Evolutionary conservation across 2,329 filamentous ascomycete species (phyloP).

Genomic region (Neopestalotiopsis rosae): DNA sequence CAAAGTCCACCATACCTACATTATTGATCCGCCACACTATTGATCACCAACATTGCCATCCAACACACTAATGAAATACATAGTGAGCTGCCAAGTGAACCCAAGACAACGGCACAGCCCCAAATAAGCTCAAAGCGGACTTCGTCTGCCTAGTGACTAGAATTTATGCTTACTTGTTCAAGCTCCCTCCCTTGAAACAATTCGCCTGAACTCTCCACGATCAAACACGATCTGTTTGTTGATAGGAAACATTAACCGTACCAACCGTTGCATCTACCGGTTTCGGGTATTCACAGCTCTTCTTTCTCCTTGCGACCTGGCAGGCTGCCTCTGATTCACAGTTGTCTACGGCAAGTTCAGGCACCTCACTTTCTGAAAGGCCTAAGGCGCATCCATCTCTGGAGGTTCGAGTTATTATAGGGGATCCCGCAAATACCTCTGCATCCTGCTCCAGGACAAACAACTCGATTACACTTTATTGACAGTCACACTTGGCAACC

Average conservation of each 20-base stretch:
- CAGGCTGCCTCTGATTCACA: not conserved
- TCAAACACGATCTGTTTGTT: not conserved
- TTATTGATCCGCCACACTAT: no score
- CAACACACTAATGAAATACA: no score
- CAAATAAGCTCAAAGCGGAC: no score
- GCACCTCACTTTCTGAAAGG: not conserved
- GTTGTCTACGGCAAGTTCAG: not conserved
- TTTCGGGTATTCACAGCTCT: not conserved
- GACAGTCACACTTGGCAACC: not conserved
- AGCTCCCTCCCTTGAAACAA: not conserved
- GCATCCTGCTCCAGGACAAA: not conserved
- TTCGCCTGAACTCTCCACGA: not conserved
- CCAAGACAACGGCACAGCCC: no score
- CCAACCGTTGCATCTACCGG: not conserved
- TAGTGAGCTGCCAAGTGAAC: no score
- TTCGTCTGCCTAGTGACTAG: no score
- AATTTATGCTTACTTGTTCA: no score
- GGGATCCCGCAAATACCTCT: not conserved
- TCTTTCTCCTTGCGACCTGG: not conserved
- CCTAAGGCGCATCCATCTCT: not conserved
- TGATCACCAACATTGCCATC: no score
- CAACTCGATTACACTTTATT: not conserved
- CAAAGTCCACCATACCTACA: no score
- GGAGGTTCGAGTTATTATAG: not conserved
- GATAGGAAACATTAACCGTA: not conserved